Evolutionary conservation across 2,329 filamentous ascomycete genomes (phyloP), one percentile per base, ranked within the genome.

Genomic region (Pleurostoma richardsiae): DNA sequence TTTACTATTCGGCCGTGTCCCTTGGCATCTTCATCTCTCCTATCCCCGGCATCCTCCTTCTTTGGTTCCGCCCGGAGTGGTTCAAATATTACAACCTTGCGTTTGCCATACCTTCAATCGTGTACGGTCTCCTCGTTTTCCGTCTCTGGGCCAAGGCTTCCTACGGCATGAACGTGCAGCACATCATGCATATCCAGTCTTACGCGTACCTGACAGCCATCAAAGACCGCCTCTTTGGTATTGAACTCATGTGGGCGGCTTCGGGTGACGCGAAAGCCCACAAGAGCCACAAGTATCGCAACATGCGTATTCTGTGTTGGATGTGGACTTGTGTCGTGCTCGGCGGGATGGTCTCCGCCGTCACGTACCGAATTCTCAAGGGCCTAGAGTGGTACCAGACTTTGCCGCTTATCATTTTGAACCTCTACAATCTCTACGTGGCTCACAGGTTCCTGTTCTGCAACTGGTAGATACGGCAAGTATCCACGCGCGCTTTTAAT

Each of bases 31-130:
- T 70, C 59, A 60, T 70, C 50, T 64, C 63, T 5, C 65, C 66
- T 5, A 56, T 70, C 41, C 65, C 67, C 5, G 68, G 66, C 10
- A 67, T 65, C 6, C 54, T 70, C 1, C 61, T 71, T n/a, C 58
- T 71, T 10, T 64, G 65, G 55, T 53, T 63, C 42, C 62, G 67
- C 2, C 67, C 68, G 1, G 55, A 68, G 30, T 68, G 62, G 57
- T 68, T 71, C 55, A 65, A 65, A 51, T 71, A 67, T 54, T 70
- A 68, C 59, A 70, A 70, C 55, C 58, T 71, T n/a, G 65, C 67
- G 4, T 70, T 70, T 47, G 68, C 67, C 19, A 56, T 69, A 6
- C 68, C 68, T 1, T 68, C 62, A 4, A 60, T 71, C 43, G 41
- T 69, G 19, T 69, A 69, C 52, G 65, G 64, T 26, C 53, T 67